Evolutionary conservation across 768 basidiomycete species (phyloP), one percentile per base, ranked within the genome.

Genomic region (Mycena vitilis): DNA sequence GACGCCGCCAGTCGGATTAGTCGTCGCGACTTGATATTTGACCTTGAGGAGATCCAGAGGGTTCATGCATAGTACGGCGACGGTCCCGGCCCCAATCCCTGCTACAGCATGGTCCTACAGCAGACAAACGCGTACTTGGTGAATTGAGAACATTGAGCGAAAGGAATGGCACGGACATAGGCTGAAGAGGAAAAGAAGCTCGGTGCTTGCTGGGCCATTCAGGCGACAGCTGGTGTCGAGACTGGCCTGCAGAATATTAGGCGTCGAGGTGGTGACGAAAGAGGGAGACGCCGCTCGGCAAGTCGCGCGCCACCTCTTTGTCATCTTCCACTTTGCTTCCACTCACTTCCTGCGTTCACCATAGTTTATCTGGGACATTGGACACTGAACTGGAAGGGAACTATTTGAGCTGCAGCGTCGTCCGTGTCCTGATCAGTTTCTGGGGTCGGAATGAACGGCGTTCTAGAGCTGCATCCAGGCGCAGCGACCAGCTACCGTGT

Each of bases 21-120:
- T 80, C 0, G 93, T 96, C 23, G 91, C 88, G 8, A 98, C 94
- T 80, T 99, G 98, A 60, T 95, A 89, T 76, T 95, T 92, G 77
- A 98, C 86, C 82, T 99, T 99, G 79, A 99, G 85, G 13, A 99
- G 87, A 80, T 99, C 98, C 40, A 99, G 86, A 9, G 98, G 98
- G 78, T 99, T 96, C 95, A 99, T 96, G 80, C 94, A 94, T 37
- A 98, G 84, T 55, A 96, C 95, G 42, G 95, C 94, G 74, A 92
- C 91, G 72, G 95, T 89, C 65, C 98, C 98, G 45, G 98, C 96
- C 58, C 94, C 92, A 59, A 99, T 87, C 63, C 98, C 98, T 51
- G 95, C 95, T 60, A 90, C 89, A 38, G 97, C 96, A 90, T 98
- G 96, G 80, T 99, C 98, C 95, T 97, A 30, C 5, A 73, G 16